Conservation (phyloP, 2,329 filamentous ascomycete genomes). For the Diaporthe sp. region DNA sequence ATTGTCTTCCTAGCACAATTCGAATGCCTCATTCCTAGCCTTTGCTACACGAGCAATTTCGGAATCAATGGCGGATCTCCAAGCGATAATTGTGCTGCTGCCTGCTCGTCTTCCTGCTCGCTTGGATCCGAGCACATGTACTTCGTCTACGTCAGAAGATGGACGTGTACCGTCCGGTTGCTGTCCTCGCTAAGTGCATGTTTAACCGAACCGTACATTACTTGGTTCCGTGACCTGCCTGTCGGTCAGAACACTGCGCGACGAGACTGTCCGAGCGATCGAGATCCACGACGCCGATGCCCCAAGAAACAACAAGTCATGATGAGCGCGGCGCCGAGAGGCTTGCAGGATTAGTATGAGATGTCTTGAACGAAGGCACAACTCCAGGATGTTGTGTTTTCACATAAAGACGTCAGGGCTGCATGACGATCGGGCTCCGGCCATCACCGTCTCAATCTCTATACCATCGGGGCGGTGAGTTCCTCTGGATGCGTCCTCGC, state of each 20-base stretch:
- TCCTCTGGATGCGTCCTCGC: not conserved
- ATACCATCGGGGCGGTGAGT: not conserved
- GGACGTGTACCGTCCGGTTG: not conserved
- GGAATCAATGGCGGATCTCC: too few species aligned
- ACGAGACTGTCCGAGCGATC: not conserved
- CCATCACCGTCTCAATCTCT: not conserved
- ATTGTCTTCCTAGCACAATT: not conserved
- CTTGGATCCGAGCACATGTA: not conserved
- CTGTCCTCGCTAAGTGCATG: not conserved
- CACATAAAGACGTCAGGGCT: not conserved
- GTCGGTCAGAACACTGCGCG: not conserved
- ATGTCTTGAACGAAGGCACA: not conserved
- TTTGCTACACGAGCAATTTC: not conserved
- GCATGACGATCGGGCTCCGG: not conserved
- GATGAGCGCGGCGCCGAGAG: not conserved
- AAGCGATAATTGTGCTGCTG: too few species aligned
- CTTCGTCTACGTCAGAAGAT: too few species aligned
- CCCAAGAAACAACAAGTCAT: not conserved
- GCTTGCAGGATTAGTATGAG: not conserved
- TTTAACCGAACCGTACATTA: not conserved
- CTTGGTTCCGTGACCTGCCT: not conserved
- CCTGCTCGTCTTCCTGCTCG: not conserved
- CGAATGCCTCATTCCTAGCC: too few species aligned
- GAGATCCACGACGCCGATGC: not conserved
- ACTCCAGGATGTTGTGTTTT: too few species aligned